Conservation (phyloP, 1,284 basidiomycete species). For the Austropuccinia psidii region DNA sequence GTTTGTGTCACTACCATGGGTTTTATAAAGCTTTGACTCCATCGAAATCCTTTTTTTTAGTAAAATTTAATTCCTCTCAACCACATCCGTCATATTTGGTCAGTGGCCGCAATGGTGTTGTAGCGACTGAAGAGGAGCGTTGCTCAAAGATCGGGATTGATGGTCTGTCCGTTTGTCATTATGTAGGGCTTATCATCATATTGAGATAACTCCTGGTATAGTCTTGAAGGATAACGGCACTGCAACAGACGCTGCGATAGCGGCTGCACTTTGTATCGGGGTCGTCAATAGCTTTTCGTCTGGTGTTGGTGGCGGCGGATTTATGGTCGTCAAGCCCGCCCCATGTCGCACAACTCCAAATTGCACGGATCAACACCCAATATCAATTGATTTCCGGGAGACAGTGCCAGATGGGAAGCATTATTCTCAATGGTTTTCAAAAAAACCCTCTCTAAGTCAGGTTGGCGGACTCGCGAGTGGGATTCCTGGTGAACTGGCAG, state of each 20-base stretch:
- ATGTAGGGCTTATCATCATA: neutral
- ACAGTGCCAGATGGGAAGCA: slow-evolving; percentile 62
- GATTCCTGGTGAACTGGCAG: slow-evolving; percentile 77
- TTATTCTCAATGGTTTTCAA: slow-evolving; percentile 66
- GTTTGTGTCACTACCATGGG: too few relatives aligned
- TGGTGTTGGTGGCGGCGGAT: slow-evolving; percentile 81
- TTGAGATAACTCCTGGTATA: neutral
- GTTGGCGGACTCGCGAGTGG: slow-evolving; percentile 73
- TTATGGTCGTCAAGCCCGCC: slow-evolving; percentile 78
- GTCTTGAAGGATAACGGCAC: slow-evolving; percentile 64
- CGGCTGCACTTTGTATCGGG: slow-evolving; percentile 69
- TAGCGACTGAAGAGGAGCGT: slow-evolving; percentile 72
- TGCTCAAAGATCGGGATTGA: slow-evolving; percentile 77
- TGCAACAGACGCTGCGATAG: slow-evolving; percentile 79
- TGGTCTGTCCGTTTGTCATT: slow-evolving; percentile 52
- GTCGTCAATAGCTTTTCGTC: slow-evolving; percentile 80
- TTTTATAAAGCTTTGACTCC: too few relatives aligned
- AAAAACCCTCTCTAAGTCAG: slow-evolving; percentile 54
- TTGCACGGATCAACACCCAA: neutral
- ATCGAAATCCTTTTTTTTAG: too few relatives aligned
- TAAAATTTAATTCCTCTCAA: too few relatives aligned
- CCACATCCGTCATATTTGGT: slow-evolving; percentile 67
- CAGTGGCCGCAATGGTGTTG: slow-evolving; percentile 66
- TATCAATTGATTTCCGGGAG: slow-evolving; percentile 78
- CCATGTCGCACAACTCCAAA: neutral